A percentile compares a stretch with the other conserved stretches of the same genome.
Conservation (phyloP, 805 yeast species). For the Sugiyamaella lignohabitans region DNA sequence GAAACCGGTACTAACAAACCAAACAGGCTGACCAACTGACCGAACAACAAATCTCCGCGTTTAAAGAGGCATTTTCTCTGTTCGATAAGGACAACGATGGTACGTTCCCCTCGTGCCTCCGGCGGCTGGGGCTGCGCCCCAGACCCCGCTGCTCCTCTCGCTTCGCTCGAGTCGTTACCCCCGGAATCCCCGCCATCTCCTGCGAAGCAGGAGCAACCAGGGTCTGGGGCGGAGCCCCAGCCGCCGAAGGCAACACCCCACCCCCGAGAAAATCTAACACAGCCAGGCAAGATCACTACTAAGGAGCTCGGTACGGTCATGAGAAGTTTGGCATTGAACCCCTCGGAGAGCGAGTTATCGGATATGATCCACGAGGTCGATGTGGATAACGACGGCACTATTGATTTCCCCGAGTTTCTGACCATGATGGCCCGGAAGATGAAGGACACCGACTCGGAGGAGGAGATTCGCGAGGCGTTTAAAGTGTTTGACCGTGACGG, state of each 20-base stretch:
- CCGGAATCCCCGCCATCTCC: too few species aligned
- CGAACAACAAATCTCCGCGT: conserved; percentile 93
- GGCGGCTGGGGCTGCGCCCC: too few species aligned
- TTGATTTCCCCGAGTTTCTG: conserved; percentile 74
- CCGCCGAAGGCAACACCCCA: background rate
- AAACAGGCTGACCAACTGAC: conserved; percentile 72
- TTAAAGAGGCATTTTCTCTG: conserved; percentile 94
- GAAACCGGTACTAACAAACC: background rate
- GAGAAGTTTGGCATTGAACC: conserved; percentile 98
- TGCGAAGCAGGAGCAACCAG: too few species aligned
- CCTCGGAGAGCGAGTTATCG: conserved; percentile 90
- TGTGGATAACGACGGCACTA: conserved; percentile 86
- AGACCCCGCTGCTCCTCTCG: too few species aligned
- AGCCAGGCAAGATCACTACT: conserved; percentile 67
- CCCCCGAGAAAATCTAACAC: background rate
- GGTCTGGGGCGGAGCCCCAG: too few species aligned
- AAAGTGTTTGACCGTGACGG: conserved; percentile 92
- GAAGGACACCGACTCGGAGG: conserved; percentile 95
- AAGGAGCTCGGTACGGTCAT: conserved; percentile 95
- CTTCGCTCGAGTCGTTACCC: too few species aligned
- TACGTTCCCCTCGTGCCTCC: too few species aligned
- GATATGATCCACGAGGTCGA: conserved; percentile 98
- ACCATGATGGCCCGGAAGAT: conserved; percentile 88
- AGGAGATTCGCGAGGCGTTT: conserved; percentile 95
- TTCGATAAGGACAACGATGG: conserved; percentile 98